A percentile compares a stretch with the other conserved stretches of the same genome.
Evolutionary conservation across 495 filamentous ascomycete species (phyloP).

Genomic region (Aspergillus hancockii): DNA sequence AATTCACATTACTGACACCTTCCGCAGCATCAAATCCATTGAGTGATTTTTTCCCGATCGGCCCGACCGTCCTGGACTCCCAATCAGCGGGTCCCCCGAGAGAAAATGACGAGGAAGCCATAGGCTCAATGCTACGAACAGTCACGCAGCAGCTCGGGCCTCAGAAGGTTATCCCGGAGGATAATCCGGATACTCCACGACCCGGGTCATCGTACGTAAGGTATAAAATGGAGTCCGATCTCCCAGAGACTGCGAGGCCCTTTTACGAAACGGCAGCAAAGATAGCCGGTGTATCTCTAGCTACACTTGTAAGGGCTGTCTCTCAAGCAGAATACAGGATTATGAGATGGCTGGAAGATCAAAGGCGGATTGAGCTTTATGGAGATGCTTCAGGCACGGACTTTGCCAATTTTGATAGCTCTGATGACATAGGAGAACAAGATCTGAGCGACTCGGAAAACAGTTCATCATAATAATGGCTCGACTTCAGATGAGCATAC

Average conservation of each 20-base stretch:
- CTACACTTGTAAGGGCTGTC: constrained; percentile 50
- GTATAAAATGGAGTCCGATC: constrained; percentile 57
- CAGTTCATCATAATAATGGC: neutral
- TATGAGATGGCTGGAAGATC: constrained; percentile 39
- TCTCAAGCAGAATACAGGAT: constrained; percentile 48
- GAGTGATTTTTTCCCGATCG: constrained; percentile 54
- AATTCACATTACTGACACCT: neutral
- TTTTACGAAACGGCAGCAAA: constrained; percentile 60
- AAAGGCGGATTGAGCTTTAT: constrained; percentile 34
- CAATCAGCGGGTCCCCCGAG: constrained; percentile 9
- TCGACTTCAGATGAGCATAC: neutral
- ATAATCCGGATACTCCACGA: constrained; percentile 35
- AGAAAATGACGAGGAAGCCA: constrained; percentile 30
- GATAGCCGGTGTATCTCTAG: constrained; percentile 45
- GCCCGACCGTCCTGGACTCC: constrained; percentile 20
- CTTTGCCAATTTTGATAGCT: constrained; percentile 17
- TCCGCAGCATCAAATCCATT: constrained; percentile 35
- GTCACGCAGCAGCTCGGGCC: constrained; percentile 39
- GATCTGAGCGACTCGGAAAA: constrained; percentile 13
- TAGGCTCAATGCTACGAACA: constrained; percentile 35
- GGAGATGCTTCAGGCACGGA: constrained; percentile 22
- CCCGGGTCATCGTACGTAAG: constrained; percentile 59
- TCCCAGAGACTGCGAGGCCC: constrained; percentile 51
- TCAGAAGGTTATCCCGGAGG: constrained; percentile 29
- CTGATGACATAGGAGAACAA: constrained; percentile 32